Percentiles rank a stretch among this genome's conserved stretches.
Conservation (phyloP, 148 eudicot species). For the Heliosperma pusillum region DNA sequence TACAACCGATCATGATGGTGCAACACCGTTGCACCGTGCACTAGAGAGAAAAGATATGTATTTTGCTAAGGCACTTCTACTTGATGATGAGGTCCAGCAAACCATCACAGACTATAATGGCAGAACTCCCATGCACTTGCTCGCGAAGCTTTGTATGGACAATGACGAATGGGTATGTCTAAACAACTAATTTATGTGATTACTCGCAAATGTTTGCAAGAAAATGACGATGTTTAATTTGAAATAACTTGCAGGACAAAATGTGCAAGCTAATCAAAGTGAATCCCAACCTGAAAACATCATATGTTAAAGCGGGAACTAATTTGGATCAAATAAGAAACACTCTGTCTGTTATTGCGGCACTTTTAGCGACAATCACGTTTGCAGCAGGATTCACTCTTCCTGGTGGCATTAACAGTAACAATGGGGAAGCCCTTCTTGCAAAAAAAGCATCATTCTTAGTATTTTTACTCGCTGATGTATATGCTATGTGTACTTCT, state of each 20-base stretch:
- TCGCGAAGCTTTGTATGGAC: background rate
- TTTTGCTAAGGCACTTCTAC: constrained; percentile 8
- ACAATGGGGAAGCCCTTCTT: background rate
- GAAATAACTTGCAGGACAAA: background rate
- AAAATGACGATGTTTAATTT: background rate
- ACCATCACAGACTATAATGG: background rate
- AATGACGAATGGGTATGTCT: constrained; percentile 17
- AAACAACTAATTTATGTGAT: background rate
- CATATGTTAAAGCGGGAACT: background rate
- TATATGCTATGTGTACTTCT: background rate
- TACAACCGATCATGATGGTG: background rate
- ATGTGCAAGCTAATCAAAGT: background rate
- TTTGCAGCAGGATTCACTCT: constrained; percentile 18
- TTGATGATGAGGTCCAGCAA: background rate
- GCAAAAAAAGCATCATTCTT: background rate
- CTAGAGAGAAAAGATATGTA: background rate
- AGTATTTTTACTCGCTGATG: background rate
- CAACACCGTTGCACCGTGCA: constrained; percentile 24
- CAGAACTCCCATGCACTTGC: constrained; percentile 4
- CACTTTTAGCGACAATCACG: constrained; percentile 6
- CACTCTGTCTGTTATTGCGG: constrained; percentile 9
- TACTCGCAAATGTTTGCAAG: no score
- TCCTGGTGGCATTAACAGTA: background rate
- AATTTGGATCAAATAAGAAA: background rate
- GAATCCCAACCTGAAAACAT: background rate